Percentiles rank a stretch among this genome's conserved stretches.
Evolutionary conservation across 2,329 filamentous ascomycete genomes (phyloP).

Genomic region (Endothia cerciana): DNA sequence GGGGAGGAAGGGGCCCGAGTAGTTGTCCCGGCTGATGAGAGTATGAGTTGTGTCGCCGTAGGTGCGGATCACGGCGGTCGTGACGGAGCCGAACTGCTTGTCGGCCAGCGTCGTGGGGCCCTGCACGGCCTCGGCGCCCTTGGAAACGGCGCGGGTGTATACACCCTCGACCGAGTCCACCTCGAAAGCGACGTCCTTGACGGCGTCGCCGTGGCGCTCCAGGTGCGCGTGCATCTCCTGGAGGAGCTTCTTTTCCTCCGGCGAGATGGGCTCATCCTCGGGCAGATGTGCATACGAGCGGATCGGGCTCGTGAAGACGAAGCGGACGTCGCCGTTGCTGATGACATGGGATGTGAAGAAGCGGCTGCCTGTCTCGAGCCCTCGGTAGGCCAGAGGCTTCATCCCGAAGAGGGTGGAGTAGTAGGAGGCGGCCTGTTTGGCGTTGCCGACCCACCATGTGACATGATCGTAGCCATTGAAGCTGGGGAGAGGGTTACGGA

Average conservation of each 20-base stretch:
- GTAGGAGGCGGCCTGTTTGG: slow-evolving; percentile 90
- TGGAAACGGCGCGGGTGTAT: slow-evolving; percentile 71
- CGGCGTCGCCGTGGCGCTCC: slow-evolving; percentile 86
- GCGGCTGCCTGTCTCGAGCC: slow-evolving; percentile 85
- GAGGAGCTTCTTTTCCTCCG: slow-evolving; percentile 68
- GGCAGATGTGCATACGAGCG: slow-evolving; percentile 62
- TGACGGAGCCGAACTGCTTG: slow-evolving; percentile 67
- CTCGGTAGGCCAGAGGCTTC: slow-evolving; percentile 77
- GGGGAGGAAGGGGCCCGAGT: slow-evolving; percentile 79
- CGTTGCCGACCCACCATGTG: slow-evolving; percentile 96
- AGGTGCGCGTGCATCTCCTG: slow-evolving; percentile 80
- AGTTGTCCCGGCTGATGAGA: slow-evolving; percentile 73
- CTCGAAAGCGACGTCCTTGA: slow-evolving; percentile 94
- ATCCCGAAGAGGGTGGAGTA: slow-evolving; percentile 90
- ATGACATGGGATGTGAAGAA: slow-evolving; percentile 84
- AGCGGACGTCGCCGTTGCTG: slow-evolving; percentile 74
- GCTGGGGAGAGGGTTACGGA: slow-evolving; percentile 54
- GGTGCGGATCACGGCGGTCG: slow-evolving; percentile 80
- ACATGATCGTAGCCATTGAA: slow-evolving; percentile 91
- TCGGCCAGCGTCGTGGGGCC: slow-evolving; percentile 60
- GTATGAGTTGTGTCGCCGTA: slow-evolving; percentile 97
- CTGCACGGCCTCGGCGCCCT: slow-evolving; percentile 65
- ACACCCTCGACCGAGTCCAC: slow-evolving; percentile 87
- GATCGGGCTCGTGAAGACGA: slow-evolving; percentile 83
- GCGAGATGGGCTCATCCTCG: slow-evolving; percentile 62